Base-by-base conservation (phyloP, 164 flowering plant genomes). In the Houttuynia cordata region DNA sequence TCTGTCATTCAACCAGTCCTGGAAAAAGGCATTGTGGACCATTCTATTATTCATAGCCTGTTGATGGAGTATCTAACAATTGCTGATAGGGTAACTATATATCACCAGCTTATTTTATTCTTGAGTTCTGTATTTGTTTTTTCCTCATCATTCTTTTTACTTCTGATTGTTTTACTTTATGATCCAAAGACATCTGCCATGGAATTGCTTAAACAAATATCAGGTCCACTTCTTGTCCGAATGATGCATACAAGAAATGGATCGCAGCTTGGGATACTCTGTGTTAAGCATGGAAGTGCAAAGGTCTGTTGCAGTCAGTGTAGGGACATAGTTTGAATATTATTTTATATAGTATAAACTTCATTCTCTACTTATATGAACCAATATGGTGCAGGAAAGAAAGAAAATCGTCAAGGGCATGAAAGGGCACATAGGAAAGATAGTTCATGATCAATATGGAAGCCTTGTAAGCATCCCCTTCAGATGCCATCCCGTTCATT, bases 11-110 rank as follows among this genome's bases (percentile, higher is more conserved):
- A 85, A 66, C 95, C 99, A 58, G 77, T 93, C 67, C 63, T 90
- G 64, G 97, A 88, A 77, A 93, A 93, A 71, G 99, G 96, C 53
- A 88, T 93, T 54, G 81, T 90, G 19, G 97, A 93, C 66, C 99
- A 93, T 71, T 85, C 96, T 62, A 93, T 93, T 61, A 75, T 86
- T 62, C 99, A 93, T 75, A 76, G 72, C 70, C 73, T 77, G 59
- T 54, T 93, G 17, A 53, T 85, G 61, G 99, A 93, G 70, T 93
- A 80, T 66, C 68, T 93, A 21, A 83, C 76, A 69, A 78, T 93
- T 63, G 99, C 95, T 51, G 88, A 82, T 71, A 64, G 81, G 95
- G 99, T 93, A 73, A 34, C n/a, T 34, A 20, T 1, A 14, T 7
- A 34, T 52, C 17, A 56, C 40, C 8, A 2, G 18, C 41, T 57